Conservation (phyloP, 2,329 filamentous ascomycete species). For the Rhinocladiella similis region DNA sequence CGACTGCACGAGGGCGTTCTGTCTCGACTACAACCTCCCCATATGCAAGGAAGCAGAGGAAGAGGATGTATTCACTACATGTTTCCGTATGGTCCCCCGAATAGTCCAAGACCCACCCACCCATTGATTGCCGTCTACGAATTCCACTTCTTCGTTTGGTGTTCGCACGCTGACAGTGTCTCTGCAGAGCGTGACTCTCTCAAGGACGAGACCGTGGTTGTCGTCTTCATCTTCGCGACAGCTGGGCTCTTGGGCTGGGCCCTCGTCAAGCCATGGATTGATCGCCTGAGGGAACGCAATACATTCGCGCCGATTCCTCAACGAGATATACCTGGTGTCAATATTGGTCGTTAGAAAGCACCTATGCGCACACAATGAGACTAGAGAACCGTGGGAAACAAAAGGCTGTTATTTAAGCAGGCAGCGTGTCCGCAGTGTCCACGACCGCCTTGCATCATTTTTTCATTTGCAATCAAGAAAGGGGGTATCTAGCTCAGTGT, state of each 20-base stretch:
- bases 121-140: not conserved
- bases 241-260: slow-evolving; percentile 62
- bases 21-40: slow-evolving; percentile 61
- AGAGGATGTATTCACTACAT: slow-evolving; percentile 65
- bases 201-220: slow-evolving; percentile 66
- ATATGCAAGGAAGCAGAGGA: slow-evolving; percentile 62
- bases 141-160: no score
- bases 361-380: no score
- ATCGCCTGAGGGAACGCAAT: slow-evolving; percentile 17
- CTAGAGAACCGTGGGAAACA: no score
- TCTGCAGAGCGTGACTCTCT: slow-evolving; percentile 61
- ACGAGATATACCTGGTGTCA: slow-evolving; percentile 3
- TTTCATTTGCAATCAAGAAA: not conserved
- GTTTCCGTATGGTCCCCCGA: slow-evolving; percentile 55
- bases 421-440: not conserved
- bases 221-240: slow-evolving; percentile 66
- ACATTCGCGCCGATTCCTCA: slow-evolving; percentile 10
- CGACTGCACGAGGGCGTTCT: slow-evolving; percentile 69
- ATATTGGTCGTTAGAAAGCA: not conserved
- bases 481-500: not conserved
- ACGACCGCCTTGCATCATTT: not conserved
- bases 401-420: not conserved
- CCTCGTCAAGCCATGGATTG: slow-evolving; percentile 50
- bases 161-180: no score
- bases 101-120: no score